Base-by-base conservation (phyloP, 2,329 filamentous ascomycete genomes). In the Ophioceras dolichostomum region DNA sequence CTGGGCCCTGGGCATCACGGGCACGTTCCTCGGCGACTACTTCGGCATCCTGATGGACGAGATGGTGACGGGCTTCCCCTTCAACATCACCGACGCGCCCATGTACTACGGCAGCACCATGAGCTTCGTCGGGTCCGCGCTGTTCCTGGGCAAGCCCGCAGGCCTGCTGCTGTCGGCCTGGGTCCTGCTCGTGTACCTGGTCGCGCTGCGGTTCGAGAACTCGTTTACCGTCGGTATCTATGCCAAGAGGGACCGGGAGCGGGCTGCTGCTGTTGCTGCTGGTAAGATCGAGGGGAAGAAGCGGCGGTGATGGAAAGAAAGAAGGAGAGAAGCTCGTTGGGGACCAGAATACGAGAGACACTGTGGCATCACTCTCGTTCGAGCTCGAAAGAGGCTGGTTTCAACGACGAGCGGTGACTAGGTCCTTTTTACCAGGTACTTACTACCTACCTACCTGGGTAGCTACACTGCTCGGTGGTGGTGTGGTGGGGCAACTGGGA, bases 11-110 rank as follows among this genome's bases (percentile, higher is more conserved):
- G 91, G 91, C 40, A 76, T 98, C 52, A 95, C 87, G 1, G 91
- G 91, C 44, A 98, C 91, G 27, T 98, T 95, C 57, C 69, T 98
- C 26, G 91, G 91, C 49, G 91, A 98, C 66, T 98, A 98, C 69
- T 98, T 96, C 56, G 91, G 91, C 49, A 95, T 96, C 57, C 70
- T 98, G 47, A 94, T 95, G 87, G 89, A 96, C 56, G 67, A 81
- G 48, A 89, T 89, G 51, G 88, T 98, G 37, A 94, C 87, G 10
- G 82, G 84, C 12, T 98, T 98, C 57, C 91, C 91, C 3, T 98
- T 98, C 71, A 96, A 83, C 60, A 72, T 96, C 43, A 88, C 81
- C 38, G 75, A 77, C 46, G 82, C 86, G 37, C 91, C 91, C 44
- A 98, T 98, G 91, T 98, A 98, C 68, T 83, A 87, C 65, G 91